Percentiles rank a stretch among this genome's conserved stretches.
phyloP scores from a whole-genome alignment of 805 yeast species.

The Starmerella tilneyi region DNA sequence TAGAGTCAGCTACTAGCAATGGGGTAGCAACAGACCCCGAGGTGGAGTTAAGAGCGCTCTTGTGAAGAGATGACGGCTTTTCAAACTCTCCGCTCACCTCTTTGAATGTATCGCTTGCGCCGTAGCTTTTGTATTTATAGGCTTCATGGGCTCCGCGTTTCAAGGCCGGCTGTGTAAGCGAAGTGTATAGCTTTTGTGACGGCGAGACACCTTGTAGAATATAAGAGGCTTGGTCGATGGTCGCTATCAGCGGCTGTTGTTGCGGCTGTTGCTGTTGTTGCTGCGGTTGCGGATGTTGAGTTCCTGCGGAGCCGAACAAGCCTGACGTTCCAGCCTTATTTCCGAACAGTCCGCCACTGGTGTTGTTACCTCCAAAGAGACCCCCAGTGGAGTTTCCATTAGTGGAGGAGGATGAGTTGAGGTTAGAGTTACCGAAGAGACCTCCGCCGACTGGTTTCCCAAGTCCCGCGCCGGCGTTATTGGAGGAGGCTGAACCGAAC shows the following conservation, averaged over 20 bases:
- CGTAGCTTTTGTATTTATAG: not conserved
- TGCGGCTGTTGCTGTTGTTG: constrained; percentile 13
- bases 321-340: not conserved
- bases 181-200: constrained; percentile 24
- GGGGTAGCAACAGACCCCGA: not conserved
- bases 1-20: not conserved
- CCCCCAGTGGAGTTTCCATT: not conserved
- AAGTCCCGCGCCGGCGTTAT: no score
- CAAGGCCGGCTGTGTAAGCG: constrained; percentile 17
- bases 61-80: not conserved
- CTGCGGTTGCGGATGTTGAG: constrained; percentile 8
- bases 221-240: constrained; percentile 28
- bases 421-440: not conserved
- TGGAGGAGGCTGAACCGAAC: not conserved
- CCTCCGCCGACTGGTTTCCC: not conserved
- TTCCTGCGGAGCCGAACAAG: constrained; percentile 3
- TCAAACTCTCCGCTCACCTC: not conserved
- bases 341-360: constrained; percentile 14
- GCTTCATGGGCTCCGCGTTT: constrained; percentile 12
- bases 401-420: not conserved
- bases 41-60: not conserved
- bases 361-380: not conserved
- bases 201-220: constrained; percentile 22
- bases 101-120: not conserved
- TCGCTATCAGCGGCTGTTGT: constrained; percentile 20